phyloP scores from a whole-genome alignment of 2,329 filamentous ascomycete genomes.

The Hymenotorrendiella dingleyae region DNA sequence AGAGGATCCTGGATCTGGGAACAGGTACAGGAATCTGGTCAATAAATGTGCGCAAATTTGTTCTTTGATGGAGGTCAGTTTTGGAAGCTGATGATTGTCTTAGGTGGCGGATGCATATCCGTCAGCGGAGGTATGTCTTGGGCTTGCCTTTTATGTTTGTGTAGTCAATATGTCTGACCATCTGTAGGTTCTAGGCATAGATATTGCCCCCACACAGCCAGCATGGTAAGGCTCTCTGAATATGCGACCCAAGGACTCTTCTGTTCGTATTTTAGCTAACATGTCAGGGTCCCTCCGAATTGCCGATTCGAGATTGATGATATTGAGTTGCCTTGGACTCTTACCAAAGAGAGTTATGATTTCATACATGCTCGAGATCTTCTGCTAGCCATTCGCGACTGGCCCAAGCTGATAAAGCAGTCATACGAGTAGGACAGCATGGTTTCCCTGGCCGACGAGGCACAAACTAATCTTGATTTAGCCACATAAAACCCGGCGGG shows the following conservation, averaged over 20 bases:
- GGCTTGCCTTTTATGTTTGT: too few species aligned
- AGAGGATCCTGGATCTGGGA: slow-evolving; percentile 33
- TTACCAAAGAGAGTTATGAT: slow-evolving; percentile 40
- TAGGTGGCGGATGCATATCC: slow-evolving; percentile 27
- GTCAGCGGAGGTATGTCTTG: slow-evolving; percentile 25
- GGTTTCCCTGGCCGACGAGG: neutral
- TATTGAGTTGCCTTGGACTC: slow-evolving; percentile 43
- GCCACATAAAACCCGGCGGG: slow-evolving; percentile 16
- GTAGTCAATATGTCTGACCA: too few species aligned
- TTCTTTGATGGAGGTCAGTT: neutral
- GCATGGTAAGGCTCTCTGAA: slow-evolving; percentile 14
- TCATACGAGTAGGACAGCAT: slow-evolving; percentile 26
- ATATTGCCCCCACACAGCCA: slow-evolving; percentile 31
- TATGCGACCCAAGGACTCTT: neutral
- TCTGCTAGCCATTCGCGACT: slow-evolving; percentile 16
- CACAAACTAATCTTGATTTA: neutral
- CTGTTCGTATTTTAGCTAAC: neutral
- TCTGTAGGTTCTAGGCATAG: slow-evolving; percentile 24
- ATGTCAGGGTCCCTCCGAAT: slow-evolving; percentile 39
- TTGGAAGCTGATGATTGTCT: slow-evolving; percentile 4
- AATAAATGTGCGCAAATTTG: slow-evolving; percentile 26
- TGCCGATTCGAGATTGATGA: slow-evolving; percentile 48
- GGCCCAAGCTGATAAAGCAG: slow-evolving; percentile 16
- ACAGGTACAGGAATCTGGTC: slow-evolving; percentile 25
- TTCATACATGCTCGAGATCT: slow-evolving; percentile 37